phyloP scores from a whole-genome alignment of 1,284 basidiomycete genomes.

The Ceratobasidium sp. region DNA sequence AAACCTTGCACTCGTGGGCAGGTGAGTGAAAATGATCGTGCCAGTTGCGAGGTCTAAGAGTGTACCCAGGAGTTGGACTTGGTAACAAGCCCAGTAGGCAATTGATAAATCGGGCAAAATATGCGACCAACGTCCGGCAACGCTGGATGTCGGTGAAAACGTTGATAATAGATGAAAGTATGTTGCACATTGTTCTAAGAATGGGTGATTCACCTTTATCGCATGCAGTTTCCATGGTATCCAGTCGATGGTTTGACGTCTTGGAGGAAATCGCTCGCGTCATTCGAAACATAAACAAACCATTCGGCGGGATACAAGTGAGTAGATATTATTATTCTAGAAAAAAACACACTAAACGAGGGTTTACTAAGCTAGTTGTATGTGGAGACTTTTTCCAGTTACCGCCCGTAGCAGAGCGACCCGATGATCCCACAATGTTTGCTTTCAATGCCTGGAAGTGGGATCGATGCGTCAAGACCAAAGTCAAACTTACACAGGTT shows the following conservation, averaged over 20 bases:
- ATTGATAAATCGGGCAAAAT: slow-evolving; percentile 71
- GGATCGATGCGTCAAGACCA: slow-evolving; percentile 63
- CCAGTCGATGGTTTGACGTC: slow-evolving; percentile 91
- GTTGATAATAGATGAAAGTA: slow-evolving; percentile 95
- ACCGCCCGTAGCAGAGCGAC: slow-evolving; percentile 74
- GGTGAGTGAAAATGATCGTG: slow-evolving; percentile 48
- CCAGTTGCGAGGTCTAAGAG: no score
- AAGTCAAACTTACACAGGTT: slow-evolving; percentile 67
- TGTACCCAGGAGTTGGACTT: slow-evolving; percentile 64
- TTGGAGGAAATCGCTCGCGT: slow-evolving; percentile 70
- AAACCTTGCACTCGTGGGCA: slow-evolving; percentile 64
- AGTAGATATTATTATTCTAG: no score
- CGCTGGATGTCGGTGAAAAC: slow-evolving; percentile 81
- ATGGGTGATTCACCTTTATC: no score
- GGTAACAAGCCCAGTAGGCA: slow-evolving; percentile 72
- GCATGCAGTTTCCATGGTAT: slow-evolving; percentile 98
- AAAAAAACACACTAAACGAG: no score
- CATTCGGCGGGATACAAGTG: slow-evolving; percentile 90
- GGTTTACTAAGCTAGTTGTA: slow-evolving; percentile 80
- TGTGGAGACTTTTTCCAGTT: slow-evolving; percentile 97
- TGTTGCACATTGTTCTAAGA: neutral
- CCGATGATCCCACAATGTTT: slow-evolving; percentile 58
- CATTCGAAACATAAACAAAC: slow-evolving; percentile 67
- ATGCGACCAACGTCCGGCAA: slow-evolving; percentile 70
- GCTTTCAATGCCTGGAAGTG: slow-evolving; percentile 87